Percentiles rank a stretch among this genome's conserved stretches.
These are phyloP conservation scores for Spergularia bocconei DNA, from an alignment of 148 eudicot genomes.

Conservation along the genomic window DNA sequence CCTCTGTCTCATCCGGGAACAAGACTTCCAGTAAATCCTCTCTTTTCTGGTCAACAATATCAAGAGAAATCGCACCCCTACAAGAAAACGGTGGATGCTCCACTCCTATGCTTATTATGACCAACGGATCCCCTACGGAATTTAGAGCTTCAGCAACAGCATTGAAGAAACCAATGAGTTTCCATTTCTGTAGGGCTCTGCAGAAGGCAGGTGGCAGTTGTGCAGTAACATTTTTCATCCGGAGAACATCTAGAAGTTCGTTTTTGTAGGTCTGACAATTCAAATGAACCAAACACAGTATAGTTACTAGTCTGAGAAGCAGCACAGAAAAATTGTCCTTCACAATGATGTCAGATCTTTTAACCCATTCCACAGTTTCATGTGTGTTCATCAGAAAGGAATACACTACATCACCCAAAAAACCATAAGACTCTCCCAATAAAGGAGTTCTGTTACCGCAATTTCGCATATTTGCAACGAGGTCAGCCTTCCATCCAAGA, in stretches of 20 bases:
- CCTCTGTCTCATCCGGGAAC: constrained; percentile 14
- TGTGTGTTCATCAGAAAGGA: constrained; percentile 20
- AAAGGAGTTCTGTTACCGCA: background rate
- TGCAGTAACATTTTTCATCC: constrained; percentile 12
- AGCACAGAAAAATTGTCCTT: constrained; percentile 22
- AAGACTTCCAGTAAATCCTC: constrained; percentile 26
- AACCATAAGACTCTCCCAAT: constrained; percentile 11
- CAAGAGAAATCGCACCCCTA: constrained; percentile 21
- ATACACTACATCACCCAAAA: constrained; percentile 18
- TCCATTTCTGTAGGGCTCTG: constrained; percentile 2
- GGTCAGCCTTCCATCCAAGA: constrained; percentile 18
- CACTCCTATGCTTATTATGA: constrained; percentile 21
- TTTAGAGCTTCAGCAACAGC: constrained; percentile 24
- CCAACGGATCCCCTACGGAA: constrained; percentile 31
- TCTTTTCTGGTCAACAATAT: constrained; percentile 18
- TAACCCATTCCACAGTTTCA: constrained; percentile 23
- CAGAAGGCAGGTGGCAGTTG: constrained; percentile 23
- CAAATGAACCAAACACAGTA: constrained; percentile 26
- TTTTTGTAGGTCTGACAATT: constrained; percentile 3
- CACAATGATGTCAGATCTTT: constrained; percentile 11
- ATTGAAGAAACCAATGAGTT: background rate
- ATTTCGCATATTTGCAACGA: background rate
- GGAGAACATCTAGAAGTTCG: constrained; percentile 13
- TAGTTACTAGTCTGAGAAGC: constrained; percentile 28
- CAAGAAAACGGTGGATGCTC: background rate